Percentiles rank a stretch among this genome's conserved stretches.
phyloP scores from a whole-genome alignment of 768 basidiomycete genomes.

The Rhodotorula kratochvilovae region DNA sequence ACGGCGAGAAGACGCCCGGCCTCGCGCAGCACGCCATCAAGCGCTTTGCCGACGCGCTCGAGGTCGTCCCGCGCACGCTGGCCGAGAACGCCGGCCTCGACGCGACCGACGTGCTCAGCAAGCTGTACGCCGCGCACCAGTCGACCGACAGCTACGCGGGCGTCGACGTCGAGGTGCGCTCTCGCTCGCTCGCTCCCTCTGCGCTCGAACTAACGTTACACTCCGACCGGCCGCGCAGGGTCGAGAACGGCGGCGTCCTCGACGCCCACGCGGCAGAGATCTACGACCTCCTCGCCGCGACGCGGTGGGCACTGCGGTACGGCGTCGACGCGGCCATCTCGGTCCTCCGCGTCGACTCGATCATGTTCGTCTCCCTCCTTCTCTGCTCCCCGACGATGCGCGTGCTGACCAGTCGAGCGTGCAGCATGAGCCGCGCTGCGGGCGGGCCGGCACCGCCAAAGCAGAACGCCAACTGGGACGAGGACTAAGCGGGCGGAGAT shows the following conservation, averaged over 20 bases:
- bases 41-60: constrained; percentile 79
- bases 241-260: constrained; percentile 73
- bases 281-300: constrained; percentile 80
- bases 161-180: constrained; percentile 76
- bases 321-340: constrained; percentile 86
- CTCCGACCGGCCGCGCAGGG: constrained; percentile 55
- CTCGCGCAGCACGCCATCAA: constrained; percentile 90
- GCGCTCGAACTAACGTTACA: not conserved
- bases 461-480: constrained; percentile 45
- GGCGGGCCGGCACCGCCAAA: constrained; percentile 44
- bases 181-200: not conserved
- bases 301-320: constrained; percentile 82
- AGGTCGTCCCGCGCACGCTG: constrained; percentile 84
- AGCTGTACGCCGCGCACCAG: constrained; percentile 84
- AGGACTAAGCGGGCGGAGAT: constrained; percentile 28
- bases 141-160: constrained; percentile 63
- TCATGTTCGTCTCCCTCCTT: constrained; percentile 55
- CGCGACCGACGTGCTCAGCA: constrained; percentile 84
- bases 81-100: constrained; percentile 90
- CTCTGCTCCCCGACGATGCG: not conserved
- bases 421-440: constrained; percentile 40
- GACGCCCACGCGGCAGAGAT: constrained; percentile 55
- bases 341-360: constrained; percentile 90
- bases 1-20: constrained; percentile 82
- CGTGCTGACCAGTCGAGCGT: not conserved